Evolutionary conservation across 2,329 filamentous ascomycete genomes (phyloP).

Genomic region (Aspergillus awamori): DNA sequence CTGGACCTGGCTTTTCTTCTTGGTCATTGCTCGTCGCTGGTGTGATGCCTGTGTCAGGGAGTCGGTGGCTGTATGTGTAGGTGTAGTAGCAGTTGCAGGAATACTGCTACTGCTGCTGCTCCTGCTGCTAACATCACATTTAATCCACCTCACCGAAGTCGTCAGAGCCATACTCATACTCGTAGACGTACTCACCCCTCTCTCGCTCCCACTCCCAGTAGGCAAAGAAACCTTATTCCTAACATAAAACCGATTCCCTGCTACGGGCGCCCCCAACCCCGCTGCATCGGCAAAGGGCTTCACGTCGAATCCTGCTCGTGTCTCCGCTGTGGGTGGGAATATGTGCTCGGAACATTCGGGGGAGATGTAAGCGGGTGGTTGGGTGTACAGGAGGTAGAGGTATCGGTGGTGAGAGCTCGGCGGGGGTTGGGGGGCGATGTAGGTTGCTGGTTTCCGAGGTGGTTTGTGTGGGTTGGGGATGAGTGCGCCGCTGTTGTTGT

Average conservation of each 20-base stretch:
- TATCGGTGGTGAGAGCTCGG: conserved; percentile 34
- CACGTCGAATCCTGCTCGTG: conserved; percentile 39
- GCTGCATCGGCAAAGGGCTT: conserved; percentile 37
- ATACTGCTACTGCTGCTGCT: no score
- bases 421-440: conserved; percentile 37
- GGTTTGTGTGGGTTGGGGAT: background rate
- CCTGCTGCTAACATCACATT: no score
- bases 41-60: no score
- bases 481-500: background rate
- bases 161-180: no score
- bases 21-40: no score
- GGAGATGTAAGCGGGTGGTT: conserved; percentile 30
- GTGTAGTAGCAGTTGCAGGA: no score
- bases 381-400: conserved; percentile 34
- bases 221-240: conserved; percentile 27
- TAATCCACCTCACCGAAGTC: background rate
- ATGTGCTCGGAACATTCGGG: conserved; percentile 36
- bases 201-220: background rate
- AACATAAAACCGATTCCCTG: conserved; percentile 45
- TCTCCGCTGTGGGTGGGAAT: conserved; percentile 28
- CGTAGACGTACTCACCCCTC: background rate
- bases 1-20: no score
- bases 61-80: no score
- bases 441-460: conserved; percentile 10
- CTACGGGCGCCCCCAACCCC: conserved; percentile 33